phyloP scores from a whole-genome alignment of 345 rosid genomes.

The Litchi chinensis region DNA sequence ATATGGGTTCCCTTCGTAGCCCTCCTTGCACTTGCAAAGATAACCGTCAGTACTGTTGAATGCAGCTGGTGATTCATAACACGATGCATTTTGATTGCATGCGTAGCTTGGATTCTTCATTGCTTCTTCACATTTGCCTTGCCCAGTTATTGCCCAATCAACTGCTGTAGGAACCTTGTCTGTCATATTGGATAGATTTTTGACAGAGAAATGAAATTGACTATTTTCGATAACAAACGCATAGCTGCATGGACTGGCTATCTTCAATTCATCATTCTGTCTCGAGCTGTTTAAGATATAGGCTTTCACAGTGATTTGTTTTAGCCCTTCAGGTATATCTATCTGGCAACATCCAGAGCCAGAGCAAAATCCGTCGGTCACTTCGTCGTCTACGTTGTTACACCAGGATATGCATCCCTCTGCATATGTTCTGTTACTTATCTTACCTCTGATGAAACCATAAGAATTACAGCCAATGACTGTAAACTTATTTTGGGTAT shows the following conservation, averaged over 20 bases:
- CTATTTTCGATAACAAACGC: slow-evolving; percentile 19
- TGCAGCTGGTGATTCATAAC: background rate
- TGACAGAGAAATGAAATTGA: slow-evolving; percentile 1
- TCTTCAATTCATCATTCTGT: background rate
- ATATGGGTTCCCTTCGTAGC: slow-evolving; percentile 43
- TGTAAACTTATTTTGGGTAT: background rate
- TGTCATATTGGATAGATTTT: background rate
- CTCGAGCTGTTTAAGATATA: background rate
- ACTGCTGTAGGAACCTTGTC: slow-evolving; percentile 20
- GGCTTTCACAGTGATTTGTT: background rate
- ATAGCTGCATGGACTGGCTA: slow-evolving; percentile 23
- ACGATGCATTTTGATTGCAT: slow-evolving; percentile 9
- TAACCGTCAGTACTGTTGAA: slow-evolving; percentile 11
- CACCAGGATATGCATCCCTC: background rate
- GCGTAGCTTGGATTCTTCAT: background rate
- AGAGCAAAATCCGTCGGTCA: background rate
- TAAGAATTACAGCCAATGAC: background rate
- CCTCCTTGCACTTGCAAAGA: slow-evolving; percentile 24
- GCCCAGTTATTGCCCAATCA: slow-evolving; percentile 40
- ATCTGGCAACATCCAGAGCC: slow-evolving; percentile 7
- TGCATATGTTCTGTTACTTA: background rate
- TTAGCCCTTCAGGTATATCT: background rate
- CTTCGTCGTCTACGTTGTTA: background rate
- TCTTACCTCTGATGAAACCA: background rate
- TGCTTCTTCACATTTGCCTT: slow-evolving; percentile 19